A percentile compares a stretch with the other conserved stretches of the same genome.
Evolutionary conservation across 2,329 filamentous ascomycete genomes (phyloP).

Genomic region (Parastagonospora nodorum): DNA sequence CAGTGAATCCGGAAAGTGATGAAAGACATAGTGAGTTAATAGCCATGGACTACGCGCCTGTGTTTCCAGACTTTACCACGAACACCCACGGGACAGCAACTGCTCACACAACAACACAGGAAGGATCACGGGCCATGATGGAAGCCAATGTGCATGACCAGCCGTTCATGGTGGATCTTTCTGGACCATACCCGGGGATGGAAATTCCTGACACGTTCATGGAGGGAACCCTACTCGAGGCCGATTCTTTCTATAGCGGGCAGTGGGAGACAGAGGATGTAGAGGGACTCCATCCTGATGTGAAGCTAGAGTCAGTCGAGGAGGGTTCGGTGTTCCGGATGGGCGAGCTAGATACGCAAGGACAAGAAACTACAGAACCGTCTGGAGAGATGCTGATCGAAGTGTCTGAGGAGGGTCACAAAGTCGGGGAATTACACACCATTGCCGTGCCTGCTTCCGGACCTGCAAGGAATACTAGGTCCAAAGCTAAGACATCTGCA

Average conservation of each 20-base stretch:
- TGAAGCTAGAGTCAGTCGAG: slow-evolving; percentile 41
- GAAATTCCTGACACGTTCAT: not conserved
- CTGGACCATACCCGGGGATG: not conserved
- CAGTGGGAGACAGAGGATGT: slow-evolving; percentile 5
- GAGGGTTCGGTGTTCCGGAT: slow-evolving; percentile 16
- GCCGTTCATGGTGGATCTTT: not conserved
- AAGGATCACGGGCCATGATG: slow-evolving; percentile 1
- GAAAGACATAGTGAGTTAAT: slow-evolving; percentile 15
- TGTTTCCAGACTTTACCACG: not conserved
- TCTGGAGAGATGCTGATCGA: slow-evolving; percentile 19
- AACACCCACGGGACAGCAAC: not conserved
- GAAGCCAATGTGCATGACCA: slow-evolving; percentile 1
- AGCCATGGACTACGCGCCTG: slow-evolving; percentile 11
- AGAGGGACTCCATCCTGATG: slow-evolving; percentile 16
- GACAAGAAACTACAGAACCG: slow-evolving; percentile 2
- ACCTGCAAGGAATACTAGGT: slow-evolving; percentile 39
- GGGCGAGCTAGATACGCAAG: slow-evolving; percentile 8
- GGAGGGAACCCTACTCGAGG: slow-evolving; percentile 11
- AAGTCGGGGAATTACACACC: slow-evolving; percentile 23
- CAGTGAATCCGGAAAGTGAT: slow-evolving; percentile 1
- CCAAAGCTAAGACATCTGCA: slow-evolving; percentile 32
- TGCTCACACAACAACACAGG: slow-evolving; percentile 9
- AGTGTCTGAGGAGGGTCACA: slow-evolving; percentile 25
- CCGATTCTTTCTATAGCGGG: slow-evolving; percentile 1
- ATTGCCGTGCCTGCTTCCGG: slow-evolving; percentile 27